Evolutionary conservation across 108 stramenopile genomes (phyloP).

Genomic region (Fragilariopsis cylindrus): DNA sequence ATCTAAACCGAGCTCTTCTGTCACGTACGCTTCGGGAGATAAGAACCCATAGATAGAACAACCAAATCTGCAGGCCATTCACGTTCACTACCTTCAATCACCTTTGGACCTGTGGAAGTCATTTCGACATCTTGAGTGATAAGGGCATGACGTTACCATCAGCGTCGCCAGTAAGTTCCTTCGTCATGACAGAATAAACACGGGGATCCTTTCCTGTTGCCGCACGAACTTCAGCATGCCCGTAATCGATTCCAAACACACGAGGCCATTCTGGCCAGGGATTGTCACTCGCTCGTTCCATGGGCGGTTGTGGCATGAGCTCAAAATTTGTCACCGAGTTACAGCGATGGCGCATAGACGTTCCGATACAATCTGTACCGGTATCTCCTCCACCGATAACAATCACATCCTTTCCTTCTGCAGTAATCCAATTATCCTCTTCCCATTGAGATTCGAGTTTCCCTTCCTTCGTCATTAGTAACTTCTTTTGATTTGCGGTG

Average conservation of each 20-base stretch:
- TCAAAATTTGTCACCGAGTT: slow-evolving; percentile 96
- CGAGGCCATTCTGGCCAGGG: slow-evolving; percentile 99
- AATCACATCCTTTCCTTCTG: slow-evolving; percentile 97
- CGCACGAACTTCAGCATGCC: slow-evolving; percentile 93
- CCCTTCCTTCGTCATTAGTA: slow-evolving; percentile 93
- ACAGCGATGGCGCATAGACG: slow-evolving; percentile 97
- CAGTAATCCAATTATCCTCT: slow-evolving; percentile 90
- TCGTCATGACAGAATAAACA: slow-evolving; percentile 95
- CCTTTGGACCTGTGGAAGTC: slow-evolving; percentile 70
- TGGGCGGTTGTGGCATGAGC: slow-evolving; percentile 93
- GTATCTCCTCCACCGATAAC: slow-evolving; percentile 98
- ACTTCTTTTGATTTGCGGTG: slow-evolving; percentile 95
- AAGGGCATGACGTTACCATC: slow-evolving; percentile 92
- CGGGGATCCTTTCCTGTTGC: slow-evolving; percentile 96
- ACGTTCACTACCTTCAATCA: slow-evolving; percentile 88
- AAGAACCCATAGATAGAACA: slow-evolving; percentile 97
- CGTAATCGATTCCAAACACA: slow-evolving; percentile 95
- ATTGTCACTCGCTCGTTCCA: slow-evolving; percentile 89
- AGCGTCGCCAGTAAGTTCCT: slow-evolving; percentile 92
- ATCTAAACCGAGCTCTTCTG: slow-evolving; percentile 79
- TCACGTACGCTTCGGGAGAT: slow-evolving; percentile 89
- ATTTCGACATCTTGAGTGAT: slow-evolving; percentile 95
- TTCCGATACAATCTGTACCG: slow-evolving; percentile 98
- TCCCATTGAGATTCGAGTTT: slow-evolving; percentile 92
- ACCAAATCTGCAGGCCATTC: slow-evolving; percentile 93